Evolutionary conservation across 805 yeast species (phyloP).

Genomic region (Candida fluviatilis): DNA sequence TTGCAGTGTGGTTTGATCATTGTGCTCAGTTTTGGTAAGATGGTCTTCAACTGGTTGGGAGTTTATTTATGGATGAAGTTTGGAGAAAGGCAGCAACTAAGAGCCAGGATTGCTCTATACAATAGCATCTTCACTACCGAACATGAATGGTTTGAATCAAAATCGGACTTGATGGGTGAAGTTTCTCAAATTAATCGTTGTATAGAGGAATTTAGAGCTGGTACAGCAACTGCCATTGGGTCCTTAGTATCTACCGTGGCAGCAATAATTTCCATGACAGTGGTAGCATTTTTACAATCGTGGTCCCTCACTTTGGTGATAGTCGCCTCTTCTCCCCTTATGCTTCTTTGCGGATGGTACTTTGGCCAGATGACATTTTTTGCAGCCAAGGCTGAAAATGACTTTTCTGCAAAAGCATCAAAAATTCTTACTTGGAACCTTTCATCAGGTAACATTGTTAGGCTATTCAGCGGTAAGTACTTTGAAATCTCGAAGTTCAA

Average conservation of each 20-base stretch:
- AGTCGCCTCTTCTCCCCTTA: conserved; percentile 70
- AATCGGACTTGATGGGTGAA: conserved; percentile 56
- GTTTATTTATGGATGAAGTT: conserved; percentile 59
- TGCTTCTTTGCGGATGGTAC: conserved; percentile 43
- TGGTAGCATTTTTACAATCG: conserved; percentile 68
- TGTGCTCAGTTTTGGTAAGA: conserved; percentile 26
- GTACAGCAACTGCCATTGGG: conserved; percentile 65
- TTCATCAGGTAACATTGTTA: conserved; percentile 53
- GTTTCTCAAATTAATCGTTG: conserved; percentile 65
- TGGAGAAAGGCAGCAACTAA: conserved; percentile 66
- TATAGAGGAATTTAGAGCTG: conserved; percentile 66
- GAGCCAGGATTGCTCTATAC: conserved; percentile 49
- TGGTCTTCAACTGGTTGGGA: conserved; percentile 46
- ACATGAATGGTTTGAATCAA: conserved; percentile 60
- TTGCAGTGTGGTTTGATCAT: conserved; percentile 29
- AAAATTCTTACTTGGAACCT: conserved; percentile 69
- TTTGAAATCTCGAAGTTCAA: conserved; percentile 47
- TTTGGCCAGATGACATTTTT: conserved; percentile 51
- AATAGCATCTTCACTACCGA: conserved; percentile 42
- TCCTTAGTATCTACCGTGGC: conserved; percentile 49
- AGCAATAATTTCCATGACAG: conserved; percentile 50
- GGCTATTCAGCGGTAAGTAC: conserved; percentile 53
- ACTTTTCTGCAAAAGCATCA: conserved; percentile 50
- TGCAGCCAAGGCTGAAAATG: conserved; percentile 55
- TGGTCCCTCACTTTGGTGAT: conserved; percentile 83